Evolutionary conservation across 306 rosid species (phyloP).

Genomic region (Ormosia emarginata): DNA sequence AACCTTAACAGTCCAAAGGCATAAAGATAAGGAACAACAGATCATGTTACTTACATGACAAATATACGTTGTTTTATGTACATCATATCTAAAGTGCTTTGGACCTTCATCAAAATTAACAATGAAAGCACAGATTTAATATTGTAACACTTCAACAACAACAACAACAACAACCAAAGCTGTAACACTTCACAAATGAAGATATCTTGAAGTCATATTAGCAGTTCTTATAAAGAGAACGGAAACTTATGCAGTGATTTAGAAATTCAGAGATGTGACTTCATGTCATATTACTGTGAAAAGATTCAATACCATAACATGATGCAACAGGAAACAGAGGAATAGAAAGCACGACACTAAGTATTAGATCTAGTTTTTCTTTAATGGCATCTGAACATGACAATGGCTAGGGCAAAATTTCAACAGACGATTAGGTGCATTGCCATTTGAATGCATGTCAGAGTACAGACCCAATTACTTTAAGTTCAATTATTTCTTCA

Average conservation of each 20-base stretch:
- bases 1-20: background rate
- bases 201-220: background rate
- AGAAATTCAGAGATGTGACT: background rate
- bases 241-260: background rate
- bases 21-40: background rate
- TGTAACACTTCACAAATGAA: background rate
- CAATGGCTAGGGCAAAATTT: background rate
- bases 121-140: background rate
- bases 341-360: background rate
- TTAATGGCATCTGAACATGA: background rate
- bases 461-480: background rate
- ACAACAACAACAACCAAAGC: too few relatives aligned
- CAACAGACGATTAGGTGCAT: background rate
- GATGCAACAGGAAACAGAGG: background rate
- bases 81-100: background rate
- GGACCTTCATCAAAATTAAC: background rate
- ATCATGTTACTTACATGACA: background rate
- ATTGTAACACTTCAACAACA: background rate
- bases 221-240: background rate
- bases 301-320: background rate
- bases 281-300: background rate
- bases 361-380: background rate
- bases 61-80: background rate
- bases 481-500: background rate
- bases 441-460: background rate